Evolutionary conservation across 148 eudicot species (phyloP), one percentile per base, ranked within the genome.

Genomic region (Pharnaceum exiguum): DNA sequence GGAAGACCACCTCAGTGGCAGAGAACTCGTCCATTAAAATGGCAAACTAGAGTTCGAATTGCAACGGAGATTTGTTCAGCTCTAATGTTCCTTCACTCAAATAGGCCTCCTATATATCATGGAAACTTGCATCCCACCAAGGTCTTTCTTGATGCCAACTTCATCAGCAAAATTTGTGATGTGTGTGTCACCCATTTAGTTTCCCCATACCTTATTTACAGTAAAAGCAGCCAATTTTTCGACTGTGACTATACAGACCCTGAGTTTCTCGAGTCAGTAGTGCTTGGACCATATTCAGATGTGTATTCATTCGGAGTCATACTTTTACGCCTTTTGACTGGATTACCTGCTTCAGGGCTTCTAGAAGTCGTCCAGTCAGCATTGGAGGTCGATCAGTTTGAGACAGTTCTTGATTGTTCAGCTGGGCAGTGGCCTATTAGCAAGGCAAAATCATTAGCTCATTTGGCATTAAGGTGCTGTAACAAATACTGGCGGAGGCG

Each of bases 371-470:
- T 89, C 35, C 74, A 73, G 62, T 71, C 72, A 48, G 96, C 95
- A 10, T 32, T 85, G 4, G 68, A 78, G 42, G 63, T 54, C 15
- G 85, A 68, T 37, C 63, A 68, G 17, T 62, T 88, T 35, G 69
- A 37, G 33, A 45, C 67, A 5, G 49, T 93, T 12, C 66, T 88
- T 73, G 98, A 93, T 68, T 36, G 24, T 35, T 71, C 82, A 46
- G 98, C 95, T 61, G 96, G 95, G 38, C 69, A 84, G 7, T 88
- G 95, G 96, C 95, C 98, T 1, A 25, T 81, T 51, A 69, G 62
- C 62, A 67, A 57, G 51, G 86, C 84, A 9, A 72, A 70, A 55
- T 45, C 51, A 50, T 67, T 88, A 49, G 86, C 85, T 65, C 26
- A n/a, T 45, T 33, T 88, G 66, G 98, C 83, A 5, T 51, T 93